These are phyloP conservation scores for Pseudovirgaria hyperparasitica DNA, from an alignment of 2,329 filamentous ascomycete genomes.

Conservation along the genomic window DNA sequence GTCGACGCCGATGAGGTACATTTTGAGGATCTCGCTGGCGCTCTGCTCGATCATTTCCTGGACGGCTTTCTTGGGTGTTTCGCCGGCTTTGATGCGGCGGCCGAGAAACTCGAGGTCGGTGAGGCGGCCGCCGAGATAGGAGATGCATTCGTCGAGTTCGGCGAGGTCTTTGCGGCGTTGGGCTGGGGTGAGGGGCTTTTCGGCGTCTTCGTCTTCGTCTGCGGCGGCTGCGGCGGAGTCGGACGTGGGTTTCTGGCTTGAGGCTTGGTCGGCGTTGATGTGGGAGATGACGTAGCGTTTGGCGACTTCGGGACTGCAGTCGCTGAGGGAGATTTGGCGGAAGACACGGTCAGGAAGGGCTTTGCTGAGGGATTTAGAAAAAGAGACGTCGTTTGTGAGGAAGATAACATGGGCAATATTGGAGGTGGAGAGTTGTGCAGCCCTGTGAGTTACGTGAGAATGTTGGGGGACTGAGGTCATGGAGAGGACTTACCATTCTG, in stretches of 20 bases:
- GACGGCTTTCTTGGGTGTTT: slow-evolving; percentile 69
- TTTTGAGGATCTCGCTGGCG: slow-evolving; percentile 81
- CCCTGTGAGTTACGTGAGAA: slow-evolving; percentile 29
- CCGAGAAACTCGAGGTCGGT: slow-evolving; percentile 91
- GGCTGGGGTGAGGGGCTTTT: slow-evolving; percentile 31
- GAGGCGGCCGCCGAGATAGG: slow-evolving; percentile 75
- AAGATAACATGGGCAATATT: slow-evolving; percentile 93
- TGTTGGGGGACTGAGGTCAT: not conserved
- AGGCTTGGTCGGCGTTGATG: slow-evolving; percentile 42
- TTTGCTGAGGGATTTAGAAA: slow-evolving; percentile 75
- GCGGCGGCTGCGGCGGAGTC: slow-evolving; percentile 27
- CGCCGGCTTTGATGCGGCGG: slow-evolving; percentile 76
- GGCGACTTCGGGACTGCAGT: slow-evolving; percentile 71
- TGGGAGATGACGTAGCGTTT: slow-evolving; percentile 84
- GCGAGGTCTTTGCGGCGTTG: slow-evolving; percentile 43
- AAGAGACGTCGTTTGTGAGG: slow-evolving; percentile 78
- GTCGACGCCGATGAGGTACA: slow-evolving; percentile 61
- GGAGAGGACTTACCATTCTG: slow-evolving; percentile 51
- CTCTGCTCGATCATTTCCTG: slow-evolving; percentile 81
- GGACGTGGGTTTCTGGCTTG: slow-evolving; percentile 20
- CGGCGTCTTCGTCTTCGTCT: slow-evolving; percentile 22
- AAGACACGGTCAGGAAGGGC: slow-evolving; percentile 86
- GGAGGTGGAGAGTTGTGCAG: slow-evolving; percentile 68
- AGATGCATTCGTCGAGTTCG: slow-evolving; percentile 72
- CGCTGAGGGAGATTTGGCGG: slow-evolving; percentile 70